Percentiles rank a stretch among this genome's conserved stretches.
These are phyloP conservation scores for Panellus pusillus DNA, from an alignment of 768 basidiomycete genomes.

Conservation along the genomic window DNA sequence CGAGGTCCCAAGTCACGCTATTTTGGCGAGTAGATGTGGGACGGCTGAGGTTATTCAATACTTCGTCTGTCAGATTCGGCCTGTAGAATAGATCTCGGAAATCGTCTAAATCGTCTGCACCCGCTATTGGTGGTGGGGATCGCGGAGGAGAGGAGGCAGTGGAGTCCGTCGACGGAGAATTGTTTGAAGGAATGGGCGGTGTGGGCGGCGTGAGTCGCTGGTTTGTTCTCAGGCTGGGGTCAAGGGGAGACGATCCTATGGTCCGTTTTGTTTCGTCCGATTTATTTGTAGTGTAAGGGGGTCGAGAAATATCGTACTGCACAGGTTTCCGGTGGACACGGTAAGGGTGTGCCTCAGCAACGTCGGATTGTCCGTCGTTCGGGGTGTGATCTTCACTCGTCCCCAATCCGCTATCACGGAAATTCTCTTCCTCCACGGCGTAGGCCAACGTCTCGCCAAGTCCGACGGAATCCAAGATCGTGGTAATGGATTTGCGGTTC, in stretches of 20 bases:
- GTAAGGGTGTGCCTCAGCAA: conserved; percentile 14
- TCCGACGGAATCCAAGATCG: conserved; percentile 52
- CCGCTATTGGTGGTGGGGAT: conserved; percentile 54
- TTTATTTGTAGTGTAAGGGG: conserved; percentile 25
- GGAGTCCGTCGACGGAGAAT: conserved; percentile 29
- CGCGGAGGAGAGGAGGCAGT: conserved; percentile 39
- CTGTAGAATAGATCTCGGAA: conserved; percentile 76
- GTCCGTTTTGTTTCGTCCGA: conserved; percentile 22
- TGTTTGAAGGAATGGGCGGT: conserved; percentile 15
- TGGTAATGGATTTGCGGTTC: conserved; percentile 22
- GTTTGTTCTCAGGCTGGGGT: conserved; percentile 13
- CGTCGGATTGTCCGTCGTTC: conserved; percentile 13
- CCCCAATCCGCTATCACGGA: conserved; percentile 47
- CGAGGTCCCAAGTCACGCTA: conserved; percentile 36
- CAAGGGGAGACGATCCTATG: conserved; percentile 24
- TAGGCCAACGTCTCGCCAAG: conserved; percentile 65
- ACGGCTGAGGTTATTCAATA: conserved; percentile 28
- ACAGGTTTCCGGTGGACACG: conserved; percentile 32
- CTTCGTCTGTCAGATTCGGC: conserved; percentile 34
- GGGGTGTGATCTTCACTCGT: conserved; percentile 43
- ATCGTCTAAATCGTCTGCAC: conserved; percentile 66
- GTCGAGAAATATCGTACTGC: conserved; percentile 37
- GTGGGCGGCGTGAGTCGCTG: conserved; percentile 19
- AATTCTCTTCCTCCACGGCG: conserved; percentile 30
- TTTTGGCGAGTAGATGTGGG: conserved; percentile 23